phyloP scores from a whole-genome alignment of 179 eudicot genomes.

The Actinidia polygama region DNA sequence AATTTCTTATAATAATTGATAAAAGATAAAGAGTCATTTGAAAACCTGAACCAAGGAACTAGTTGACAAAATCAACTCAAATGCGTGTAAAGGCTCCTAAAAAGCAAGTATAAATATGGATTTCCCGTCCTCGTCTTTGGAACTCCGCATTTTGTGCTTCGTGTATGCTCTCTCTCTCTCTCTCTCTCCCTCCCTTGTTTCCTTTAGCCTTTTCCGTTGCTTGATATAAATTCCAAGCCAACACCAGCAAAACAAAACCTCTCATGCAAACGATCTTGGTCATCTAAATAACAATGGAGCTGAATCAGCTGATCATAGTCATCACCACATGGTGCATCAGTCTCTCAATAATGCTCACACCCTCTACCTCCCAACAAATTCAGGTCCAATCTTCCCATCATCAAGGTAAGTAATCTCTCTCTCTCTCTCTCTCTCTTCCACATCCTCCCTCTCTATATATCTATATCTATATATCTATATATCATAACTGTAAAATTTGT shows the following conservation, averaged over 20 bases:
- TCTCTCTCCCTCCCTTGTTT: not conserved
- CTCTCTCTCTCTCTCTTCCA: not conserved
- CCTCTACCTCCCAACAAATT: slow-evolving; percentile 16
- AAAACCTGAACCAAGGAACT: no score
- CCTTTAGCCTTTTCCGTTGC: not conserved
- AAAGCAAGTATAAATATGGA: slow-evolving; percentile 27
- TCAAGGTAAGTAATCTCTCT: slow-evolving; percentile 12
- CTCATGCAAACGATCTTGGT: not conserved
- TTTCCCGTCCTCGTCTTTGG: slow-evolving; percentile 26
- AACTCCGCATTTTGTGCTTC: slow-evolving; percentile 40
- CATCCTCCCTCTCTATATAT: not conserved
- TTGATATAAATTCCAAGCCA: slow-evolving; percentile 18
- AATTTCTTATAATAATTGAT: no score
- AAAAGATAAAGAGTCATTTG: no score
- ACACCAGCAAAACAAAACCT: not conserved
- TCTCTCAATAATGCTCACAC: slow-evolving; percentile 19
- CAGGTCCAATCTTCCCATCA: slow-evolving; percentile 13
- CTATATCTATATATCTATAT: not conserved
- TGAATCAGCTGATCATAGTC: not conserved
- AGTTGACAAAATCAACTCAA: slow-evolving; percentile 7
- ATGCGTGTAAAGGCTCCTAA: slow-evolving; percentile 23
- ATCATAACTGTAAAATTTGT: not conserved
- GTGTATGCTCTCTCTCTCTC: slow-evolving; percentile 22
- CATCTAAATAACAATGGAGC: slow-evolving; percentile 13
- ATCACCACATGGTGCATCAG: not conserved